Conservation (phyloP, 495 filamentous ascomycete genomes). For the Tirmania nivea region DNA sequence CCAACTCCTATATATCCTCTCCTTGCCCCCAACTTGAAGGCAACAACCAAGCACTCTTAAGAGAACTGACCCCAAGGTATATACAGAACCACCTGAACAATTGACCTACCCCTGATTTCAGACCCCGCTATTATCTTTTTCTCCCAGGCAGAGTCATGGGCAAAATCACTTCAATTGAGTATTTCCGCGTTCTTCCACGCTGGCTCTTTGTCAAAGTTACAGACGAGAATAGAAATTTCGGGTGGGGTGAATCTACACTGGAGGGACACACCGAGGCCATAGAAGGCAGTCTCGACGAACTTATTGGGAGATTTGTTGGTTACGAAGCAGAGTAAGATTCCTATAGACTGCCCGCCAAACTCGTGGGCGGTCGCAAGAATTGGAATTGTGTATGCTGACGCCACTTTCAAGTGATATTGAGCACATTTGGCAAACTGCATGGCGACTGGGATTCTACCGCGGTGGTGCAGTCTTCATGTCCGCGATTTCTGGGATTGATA, state of each 20-base stretch:
- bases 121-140: too few relatives aligned
- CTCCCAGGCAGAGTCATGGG: constrained; percentile 26
- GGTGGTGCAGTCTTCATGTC: constrained; percentile 75
- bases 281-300: constrained; percentile 50
- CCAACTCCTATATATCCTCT: neutral
- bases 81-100: too few relatives aligned
- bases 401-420: constrained; percentile 43
- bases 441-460: constrained; percentile 52
- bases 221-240: constrained; percentile 37
- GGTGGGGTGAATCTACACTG: constrained; percentile 63
- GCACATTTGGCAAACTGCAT: constrained; percentile 54
- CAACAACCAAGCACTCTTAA: too few relatives aligned
- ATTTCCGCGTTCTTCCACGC: constrained; percentile 49
- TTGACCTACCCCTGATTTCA: too few relatives aligned
- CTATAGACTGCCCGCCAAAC: neutral
- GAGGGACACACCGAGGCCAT: constrained; percentile 58
- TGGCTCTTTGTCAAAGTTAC: constrained; percentile 67
- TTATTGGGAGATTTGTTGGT: constrained; percentile 39
- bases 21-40: neutral
- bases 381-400: neutral
- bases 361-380: neutral
- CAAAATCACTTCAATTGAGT: constrained; percentile 47
- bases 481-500: constrained; percentile 57
- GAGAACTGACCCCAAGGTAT: too few relatives aligned
- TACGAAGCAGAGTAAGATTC: constrained; percentile 47